Percentiles rank a stretch among this genome's conserved stretches.
phyloP scores from a whole-genome alignment of 176 grass and related monocot genomes.

The Saccharum spontaneum region DNA sequence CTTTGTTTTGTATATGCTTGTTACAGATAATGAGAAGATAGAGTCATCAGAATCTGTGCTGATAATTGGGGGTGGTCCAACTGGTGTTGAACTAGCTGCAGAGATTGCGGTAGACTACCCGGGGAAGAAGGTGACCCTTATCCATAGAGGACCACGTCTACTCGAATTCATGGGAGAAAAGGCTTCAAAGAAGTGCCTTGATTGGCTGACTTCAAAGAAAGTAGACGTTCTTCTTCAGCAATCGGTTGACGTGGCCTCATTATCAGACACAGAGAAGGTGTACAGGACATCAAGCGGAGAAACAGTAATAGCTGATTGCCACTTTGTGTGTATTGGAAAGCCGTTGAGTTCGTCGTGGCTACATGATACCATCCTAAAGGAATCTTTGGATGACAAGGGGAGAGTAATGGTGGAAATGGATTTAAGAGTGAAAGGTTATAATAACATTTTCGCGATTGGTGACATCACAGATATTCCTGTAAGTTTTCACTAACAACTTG shows the following conservation, averaged over 20 bases:
- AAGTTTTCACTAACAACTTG: too few relatives aligned
- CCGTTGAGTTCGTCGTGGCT: too few relatives aligned
- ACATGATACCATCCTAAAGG: too few relatives aligned
- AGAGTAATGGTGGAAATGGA: too few relatives aligned
- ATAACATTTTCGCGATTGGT: too few relatives aligned
- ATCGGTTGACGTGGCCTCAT: conserved; percentile 54
- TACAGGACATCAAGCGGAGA: conserved; percentile 66
- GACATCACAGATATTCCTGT: too few relatives aligned
- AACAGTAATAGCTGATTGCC: conserved; percentile 69
- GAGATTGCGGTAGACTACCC: conserved; percentile 85
- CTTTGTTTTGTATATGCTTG: neutral
- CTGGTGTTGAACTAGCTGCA: conserved; percentile 93
- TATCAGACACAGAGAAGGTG: conserved; percentile 39
- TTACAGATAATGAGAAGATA: conserved; percentile 65
- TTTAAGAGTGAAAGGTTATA: too few relatives aligned
- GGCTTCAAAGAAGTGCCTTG: conserved; percentile 68
- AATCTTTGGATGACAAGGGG: too few relatives aligned
- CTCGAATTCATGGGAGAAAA: conserved; percentile 70
- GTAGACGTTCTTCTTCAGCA: conserved; percentile 83
- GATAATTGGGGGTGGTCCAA: conserved; percentile 88
- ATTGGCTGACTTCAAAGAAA: conserved; percentile 85
- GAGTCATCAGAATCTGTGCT: conserved; percentile 63
- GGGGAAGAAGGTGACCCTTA: conserved; percentile 78
- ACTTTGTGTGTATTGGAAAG: conserved; percentile 66
- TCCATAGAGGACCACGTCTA: conserved; percentile 76